phyloP scores from a whole-genome alignment of 2,329 filamentous ascomycete genomes.

The Pseudopyricularia cyperi region DNA sequence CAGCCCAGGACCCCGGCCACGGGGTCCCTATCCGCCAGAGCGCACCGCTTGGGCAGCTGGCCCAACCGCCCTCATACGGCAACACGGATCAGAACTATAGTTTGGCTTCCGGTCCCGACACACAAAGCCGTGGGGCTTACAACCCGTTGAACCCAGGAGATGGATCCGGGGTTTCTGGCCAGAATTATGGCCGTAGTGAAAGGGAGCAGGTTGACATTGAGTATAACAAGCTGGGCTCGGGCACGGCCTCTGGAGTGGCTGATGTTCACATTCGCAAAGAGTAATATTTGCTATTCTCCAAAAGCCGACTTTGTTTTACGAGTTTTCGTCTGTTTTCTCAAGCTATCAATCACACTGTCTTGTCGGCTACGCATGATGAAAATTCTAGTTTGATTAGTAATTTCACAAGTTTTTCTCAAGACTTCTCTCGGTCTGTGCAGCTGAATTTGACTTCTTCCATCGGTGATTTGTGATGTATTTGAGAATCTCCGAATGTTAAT shows the following conservation, averaged over 20 bases:
- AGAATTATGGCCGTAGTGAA: neutral
- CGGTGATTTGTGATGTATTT: too few relatives aligned
- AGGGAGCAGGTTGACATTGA: neutral
- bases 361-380: too few relatives aligned
- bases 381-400: too few relatives aligned
- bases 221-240: slow-evolving; percentile 1
- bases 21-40: neutral
- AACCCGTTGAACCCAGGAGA: neutral
- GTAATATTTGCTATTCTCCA: neutral
- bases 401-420: too few relatives aligned
- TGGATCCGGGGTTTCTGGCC: neutral
- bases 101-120: neutral
- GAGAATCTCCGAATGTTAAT: too few relatives aligned
- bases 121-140: neutral
- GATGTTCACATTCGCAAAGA: neutral
- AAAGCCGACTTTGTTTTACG: neutral
- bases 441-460: too few relatives aligned
- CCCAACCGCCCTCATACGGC: neutral
- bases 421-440: too few relatives aligned
- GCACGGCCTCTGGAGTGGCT: neutral
- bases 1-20: neutral
- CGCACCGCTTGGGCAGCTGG: neutral
- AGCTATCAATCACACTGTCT: too few relatives aligned
- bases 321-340: too few relatives aligned
- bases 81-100: neutral